Conservation (phyloP, 2,329 filamentous ascomycete genomes). For the Phialocephala sp. region DNA sequence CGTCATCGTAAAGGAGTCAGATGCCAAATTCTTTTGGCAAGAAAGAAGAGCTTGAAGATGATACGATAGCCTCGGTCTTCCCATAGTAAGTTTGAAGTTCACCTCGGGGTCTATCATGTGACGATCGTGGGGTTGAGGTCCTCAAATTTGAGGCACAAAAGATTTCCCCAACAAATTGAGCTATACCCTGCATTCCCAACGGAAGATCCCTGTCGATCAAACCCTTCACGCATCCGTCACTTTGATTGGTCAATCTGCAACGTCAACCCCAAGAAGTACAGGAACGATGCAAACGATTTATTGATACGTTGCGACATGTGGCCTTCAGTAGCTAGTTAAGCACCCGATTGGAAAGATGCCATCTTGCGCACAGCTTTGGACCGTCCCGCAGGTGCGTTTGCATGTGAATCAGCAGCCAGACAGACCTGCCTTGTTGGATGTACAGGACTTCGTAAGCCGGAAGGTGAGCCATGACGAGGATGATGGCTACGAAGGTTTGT, state of each 20-base stretch:
- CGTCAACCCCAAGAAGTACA: not conserved
- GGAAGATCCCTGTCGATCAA: not conserved
- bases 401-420: constrained; percentile 7
- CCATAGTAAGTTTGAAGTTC: not conserved
- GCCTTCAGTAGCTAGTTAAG: constrained; percentile 5
- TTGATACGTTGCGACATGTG: constrained; percentile 9
- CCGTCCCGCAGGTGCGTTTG: constrained; percentile 12
- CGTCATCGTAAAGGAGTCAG: too few species aligned
- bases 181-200: constrained; percentile 4
- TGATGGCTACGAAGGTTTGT: not conserved
- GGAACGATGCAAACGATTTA: not conserved
- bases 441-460: too few species aligned
- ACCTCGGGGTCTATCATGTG: not conserved
- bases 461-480: not conserved
- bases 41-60: not conserved
- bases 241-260: constrained; percentile 3
- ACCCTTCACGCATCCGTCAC: constrained; percentile 3
- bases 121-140: not conserved
- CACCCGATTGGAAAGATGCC: constrained; percentile 1
- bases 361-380: not conserved
- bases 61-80: not conserved
- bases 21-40: too few species aligned
- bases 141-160: not conserved
- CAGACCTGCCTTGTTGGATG: constrained; percentile 3
- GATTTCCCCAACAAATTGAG: constrained; percentile 3